Evolutionary conservation across 441 rosid genomes (phyloP), one percentile per base, ranked within the genome.

Genomic region (Brassica balearica): DNA sequence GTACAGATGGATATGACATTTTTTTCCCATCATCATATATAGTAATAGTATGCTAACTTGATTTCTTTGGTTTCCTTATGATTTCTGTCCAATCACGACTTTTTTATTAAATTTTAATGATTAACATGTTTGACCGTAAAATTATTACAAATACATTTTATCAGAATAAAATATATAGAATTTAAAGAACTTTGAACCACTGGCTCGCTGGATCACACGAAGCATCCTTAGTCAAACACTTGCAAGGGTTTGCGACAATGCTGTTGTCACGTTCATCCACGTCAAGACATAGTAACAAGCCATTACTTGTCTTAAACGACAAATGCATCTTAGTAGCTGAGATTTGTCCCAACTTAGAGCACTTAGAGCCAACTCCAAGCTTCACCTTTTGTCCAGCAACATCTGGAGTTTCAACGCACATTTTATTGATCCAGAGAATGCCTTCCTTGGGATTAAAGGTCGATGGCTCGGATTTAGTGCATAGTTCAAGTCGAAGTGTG

Each of bases 301-400:
- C 59, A 15, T 53, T 53, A 53, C 59, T 53, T 15, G 22, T 53
- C 59, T 53, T 53, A 53, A 15, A 53, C 10, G 59, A 53, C 22
- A 53, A 15, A 53, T 53, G 59, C 59, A 53, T 53, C 22, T 53
- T 53, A 53, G 59, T 53, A 53, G 59, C 59, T 53, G 59, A 53
- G 59, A 15, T 53, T 53, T 15, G 59, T 53, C 59, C 22, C 59
- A 53, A 15, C 22, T 53, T 53, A 53, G 59, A 53, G 59, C 59
- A 53, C 59, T 15, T 53, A 17, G 1, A 6, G 22, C 59, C 59
- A 53, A 53, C 59, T 53, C 59, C 59, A 53, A 53, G 59, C 59
- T 53, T 53, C 59, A 53, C 59, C 22, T 15, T 53, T 53, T 53
- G 22, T 53, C 59, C 59, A 53, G 59, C 59, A 2, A 53, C 59